These are phyloP conservation scores for Rhododendron mucronatum DNA, from an alignment of 148 eudicot genomes.

Conservation along the genomic window DNA sequence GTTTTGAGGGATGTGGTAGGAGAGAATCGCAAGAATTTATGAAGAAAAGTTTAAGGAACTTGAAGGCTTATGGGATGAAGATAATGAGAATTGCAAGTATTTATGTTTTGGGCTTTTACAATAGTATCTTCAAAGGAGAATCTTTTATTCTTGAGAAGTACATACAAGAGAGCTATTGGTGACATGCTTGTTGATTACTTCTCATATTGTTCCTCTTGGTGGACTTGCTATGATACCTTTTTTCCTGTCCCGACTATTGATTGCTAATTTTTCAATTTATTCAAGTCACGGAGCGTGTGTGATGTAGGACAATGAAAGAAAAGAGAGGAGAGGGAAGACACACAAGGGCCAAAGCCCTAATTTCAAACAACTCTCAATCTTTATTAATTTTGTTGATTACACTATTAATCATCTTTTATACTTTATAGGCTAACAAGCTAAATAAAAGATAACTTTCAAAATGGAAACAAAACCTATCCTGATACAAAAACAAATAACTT, in stretches of 20 bases:
- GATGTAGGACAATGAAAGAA: neutral
- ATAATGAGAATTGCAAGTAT: neutral
- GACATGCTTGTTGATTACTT: neutral
- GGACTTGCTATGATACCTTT: neutral
- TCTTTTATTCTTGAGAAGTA: neutral
- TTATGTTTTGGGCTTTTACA: neutral
- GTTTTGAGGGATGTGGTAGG: neutral
- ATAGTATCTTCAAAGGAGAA: neutral
- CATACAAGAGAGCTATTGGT: neutral
- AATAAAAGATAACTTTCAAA: neutral
- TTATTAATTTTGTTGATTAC: neutral
- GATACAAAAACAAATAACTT: too few relatives aligned
- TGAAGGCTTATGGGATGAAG: neutral
- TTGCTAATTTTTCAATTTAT: neutral
- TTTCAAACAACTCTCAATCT: neutral
- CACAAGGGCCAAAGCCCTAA: neutral
- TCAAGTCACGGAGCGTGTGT: neutral
- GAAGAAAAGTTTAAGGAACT: neutral
- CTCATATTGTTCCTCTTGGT: neutral
- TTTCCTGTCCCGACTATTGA: neutral
- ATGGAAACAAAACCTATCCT: too few relatives aligned
- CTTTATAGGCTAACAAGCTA: neutral
- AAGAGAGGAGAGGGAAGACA: neutral
- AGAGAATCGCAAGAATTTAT: neutral
- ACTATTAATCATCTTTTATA: neutral